Evolutionary conservation across 2,329 filamentous ascomycete species (phyloP), one percentile per base, ranked within the genome.

Genomic region (Aspergillus candidus): DNA sequence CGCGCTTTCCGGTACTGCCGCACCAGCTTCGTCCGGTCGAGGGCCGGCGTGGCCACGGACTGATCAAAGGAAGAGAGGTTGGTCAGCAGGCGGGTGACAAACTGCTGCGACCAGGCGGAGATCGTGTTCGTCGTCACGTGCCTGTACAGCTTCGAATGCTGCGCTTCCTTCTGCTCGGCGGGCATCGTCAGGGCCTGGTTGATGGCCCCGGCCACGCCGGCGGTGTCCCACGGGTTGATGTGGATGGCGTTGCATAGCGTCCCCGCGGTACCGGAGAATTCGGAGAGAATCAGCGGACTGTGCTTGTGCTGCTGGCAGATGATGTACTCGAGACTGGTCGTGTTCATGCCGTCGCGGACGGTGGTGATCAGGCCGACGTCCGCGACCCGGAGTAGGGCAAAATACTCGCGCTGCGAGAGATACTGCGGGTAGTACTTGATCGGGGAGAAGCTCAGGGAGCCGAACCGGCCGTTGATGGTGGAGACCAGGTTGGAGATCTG

Each of bases 301-400:
- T 90, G 82, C 44, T 83, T 83, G 51, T 93, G 84, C 59, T 88
- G 86, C 68, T 97, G 91, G 65, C 88, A 94, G 46, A 95, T 79
- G 45, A 97, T 83, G 63, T 96, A 97, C 68, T 97, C 93, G 55
- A 97, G 74, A 63, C 88, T 94, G 14, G 90, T 95, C 0, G 91
- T 96, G 72, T 96, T 97, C 90, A 97, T 96, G 46, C 91, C 91
- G 65, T 97, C 93, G 48, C 91, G 82, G 15, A 97, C 90, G 55
- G 88, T 95, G 6, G 93, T 96, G 66, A 97, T 96, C 40, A 97
- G 75, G 4, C 89, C 91, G 53, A 96, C 87, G 63, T 97, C 89
- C 30, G 86, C 90, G 3, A 88, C 82, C 17, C 91, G 83, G 41
- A 97, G 77, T n/a, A 97, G 78, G 4, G 91, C 90, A 66, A 95